phyloP scores from a whole-genome alignment of 1,139 yeast species.

The Hansenula anomala region DNA sequence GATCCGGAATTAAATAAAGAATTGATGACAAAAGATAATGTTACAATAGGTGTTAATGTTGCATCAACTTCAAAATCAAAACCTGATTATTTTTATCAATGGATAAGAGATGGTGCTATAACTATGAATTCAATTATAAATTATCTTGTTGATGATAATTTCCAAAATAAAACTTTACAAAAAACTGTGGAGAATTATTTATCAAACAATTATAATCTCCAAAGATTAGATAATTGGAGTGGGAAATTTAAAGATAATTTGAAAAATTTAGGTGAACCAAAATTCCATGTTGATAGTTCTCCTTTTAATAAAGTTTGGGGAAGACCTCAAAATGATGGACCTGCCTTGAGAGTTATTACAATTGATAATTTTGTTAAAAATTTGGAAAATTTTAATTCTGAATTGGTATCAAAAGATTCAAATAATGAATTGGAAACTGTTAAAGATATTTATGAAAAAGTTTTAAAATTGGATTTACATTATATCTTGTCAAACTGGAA shows the following conservation, averaged over 20 bases:
- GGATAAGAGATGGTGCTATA: slow-evolving; percentile 90
- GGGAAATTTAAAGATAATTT: slow-evolving; percentile 49
- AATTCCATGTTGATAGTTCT: slow-evolving; percentile 61
- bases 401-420: slow-evolving; percentile 18
- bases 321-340: slow-evolving; percentile 95
- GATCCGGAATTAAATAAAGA: slow-evolving; percentile 32
- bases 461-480: slow-evolving; percentile 67
- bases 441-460: slow-evolving; percentile 39
- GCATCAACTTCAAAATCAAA: slow-evolving; percentile 71
- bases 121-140: slow-evolving; percentile 65
- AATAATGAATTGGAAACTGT: slow-evolving; percentile 13
- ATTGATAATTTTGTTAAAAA: slow-evolving; percentile 50
- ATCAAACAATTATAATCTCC: slow-evolving; percentile 51
- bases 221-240: slow-evolving; percentile 61
- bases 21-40: slow-evolving; percentile 31
- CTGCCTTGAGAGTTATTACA: slow-evolving; percentile 73
- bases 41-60: slow-evolving; percentile 64
- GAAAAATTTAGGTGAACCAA: slow-evolving; percentile 84
- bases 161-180: slow-evolving; percentile 26
- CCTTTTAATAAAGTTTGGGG: slow-evolving; percentile 77
- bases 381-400: slow-evolving; percentile 29
- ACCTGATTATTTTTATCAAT: slow-evolving; percentile 84
- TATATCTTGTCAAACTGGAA: slow-evolving; percentile 66
- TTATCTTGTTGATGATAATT: slow-evolving; percentile 31
- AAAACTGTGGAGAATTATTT: slow-evolving; percentile 55